phyloP scores from a whole-genome alignment of 495 filamentous ascomycete genomes.

The Xylaria cubensis region DNA sequence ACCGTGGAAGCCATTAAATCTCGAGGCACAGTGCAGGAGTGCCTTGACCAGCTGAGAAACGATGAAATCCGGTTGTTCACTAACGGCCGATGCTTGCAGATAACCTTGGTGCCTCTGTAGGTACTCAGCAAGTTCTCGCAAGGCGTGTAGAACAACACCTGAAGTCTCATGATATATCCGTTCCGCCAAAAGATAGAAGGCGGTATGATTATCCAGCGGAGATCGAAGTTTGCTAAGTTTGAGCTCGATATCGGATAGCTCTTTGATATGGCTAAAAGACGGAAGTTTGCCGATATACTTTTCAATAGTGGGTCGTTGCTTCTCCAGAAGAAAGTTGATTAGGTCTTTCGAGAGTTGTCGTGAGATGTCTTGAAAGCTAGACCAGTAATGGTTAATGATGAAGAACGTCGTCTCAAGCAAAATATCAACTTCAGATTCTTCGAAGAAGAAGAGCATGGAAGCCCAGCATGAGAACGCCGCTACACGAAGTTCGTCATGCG shows the following conservation, averaged over 20 bases:
- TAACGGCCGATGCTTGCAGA: slow-evolving; percentile 80
- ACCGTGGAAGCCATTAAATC: slow-evolving; percentile 71
- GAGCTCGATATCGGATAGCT: slow-evolving; percentile 67
- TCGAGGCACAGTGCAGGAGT: slow-evolving; percentile 82
- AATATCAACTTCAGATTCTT: slow-evolving; percentile 76
- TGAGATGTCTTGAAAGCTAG: slow-evolving; percentile 64
- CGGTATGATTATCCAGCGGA: slow-evolving; percentile 60
- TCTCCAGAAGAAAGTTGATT: slow-evolving; percentile 67
- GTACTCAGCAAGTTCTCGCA: slow-evolving; percentile 76
- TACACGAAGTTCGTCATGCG: slow-evolving; percentile 72
- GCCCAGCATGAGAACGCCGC: slow-evolving; percentile 85
- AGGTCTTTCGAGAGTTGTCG: slow-evolving; percentile 64
- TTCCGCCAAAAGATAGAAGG: slow-evolving; percentile 71
- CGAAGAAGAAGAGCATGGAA: slow-evolving; percentile 72
- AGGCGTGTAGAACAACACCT: slow-evolving; percentile 78
- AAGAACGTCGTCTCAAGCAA: slow-evolving; percentile 88
- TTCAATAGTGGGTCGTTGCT: slow-evolving; percentile 63
- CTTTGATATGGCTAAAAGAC: slow-evolving; percentile 73
- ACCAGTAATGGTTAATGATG: slow-evolving; percentile 83
- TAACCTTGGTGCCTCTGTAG: slow-evolving; percentile 77
- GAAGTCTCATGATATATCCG: slow-evolving; percentile 83
- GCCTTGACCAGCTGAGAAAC: slow-evolving; percentile 73
- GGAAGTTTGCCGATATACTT: slow-evolving; percentile 76
- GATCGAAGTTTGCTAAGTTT: slow-evolving; percentile 68
- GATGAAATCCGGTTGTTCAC: slow-evolving; percentile 82